Evolutionary conservation across 345 rosid species (phyloP), one percentile per base, ranked within the genome.

Genomic region (Pugionium cornutum): DNA sequence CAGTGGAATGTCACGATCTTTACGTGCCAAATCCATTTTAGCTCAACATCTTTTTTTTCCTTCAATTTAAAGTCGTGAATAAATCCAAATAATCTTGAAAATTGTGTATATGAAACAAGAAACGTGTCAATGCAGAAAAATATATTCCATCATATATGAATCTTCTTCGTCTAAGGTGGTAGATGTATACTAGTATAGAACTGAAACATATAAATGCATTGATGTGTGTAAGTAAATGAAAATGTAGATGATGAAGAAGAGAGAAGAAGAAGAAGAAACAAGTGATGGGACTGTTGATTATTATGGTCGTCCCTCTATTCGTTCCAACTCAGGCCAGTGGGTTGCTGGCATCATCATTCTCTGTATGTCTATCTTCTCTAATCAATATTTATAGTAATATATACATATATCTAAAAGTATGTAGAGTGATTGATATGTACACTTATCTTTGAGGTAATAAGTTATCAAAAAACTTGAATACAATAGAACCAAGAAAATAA

Each of bases 271-370:
- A 58, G 83, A 67, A 11, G 68, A 64, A 77, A 87, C 91, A 63
- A 76, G 72, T 48, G 97, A 90, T 73, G 95, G 97, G 64, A 82
- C 89, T 7, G 82, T 83, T 5, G 92, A 87, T 60, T 86, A 81
- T 76, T 63, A 83, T 34, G 95, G 97, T 26, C 82, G 78, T 30
- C 86, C 89, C 26, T 90, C 92, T 25, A 79, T 87, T 50, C 82
- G 75, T 69, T 62, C 66, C 31, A 82, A 67, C 57, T 83, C 95
- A 34, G 97, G 97, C 56, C 73, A 78, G 45, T 90, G 97, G 97
- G 62, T 63, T 59, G 97, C 97, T 44, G 97, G 92, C 61, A 77
- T 64, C 67, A 76, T 90, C 84, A 82, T 90, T 30, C 84, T 90
- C 4, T 53, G 97, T 90, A 83, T 76, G 96, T 64, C 28, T 52